These are phyloP conservation scores for Nasturtium officinale DNA, from an alignment of 345 rosid species.

Conservation along the genomic window DNA sequence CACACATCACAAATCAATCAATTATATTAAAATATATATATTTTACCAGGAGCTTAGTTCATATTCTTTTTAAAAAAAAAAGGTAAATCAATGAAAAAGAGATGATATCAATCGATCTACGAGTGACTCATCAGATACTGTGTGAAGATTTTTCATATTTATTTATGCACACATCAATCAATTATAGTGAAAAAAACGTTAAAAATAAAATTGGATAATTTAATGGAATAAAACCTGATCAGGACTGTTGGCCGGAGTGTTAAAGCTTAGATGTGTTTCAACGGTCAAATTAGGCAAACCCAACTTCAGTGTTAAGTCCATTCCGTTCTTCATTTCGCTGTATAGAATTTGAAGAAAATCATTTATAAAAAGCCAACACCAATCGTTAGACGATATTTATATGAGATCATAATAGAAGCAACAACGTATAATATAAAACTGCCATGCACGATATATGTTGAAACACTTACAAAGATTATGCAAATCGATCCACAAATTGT, in stretches of 20 bases:
- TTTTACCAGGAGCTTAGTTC: too few relatives aligned
- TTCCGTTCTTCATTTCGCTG: conserved; percentile 22
- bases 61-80: neutral
- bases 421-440: conserved; percentile 1
- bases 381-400: neutral
- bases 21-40: neutral
- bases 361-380: neutral
- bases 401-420: neutral
- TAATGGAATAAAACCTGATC: conserved; percentile 28
- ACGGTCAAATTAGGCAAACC: conserved; percentile 33
- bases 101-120: conserved; percentile 2
- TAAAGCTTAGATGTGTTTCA: conserved; percentile 29
- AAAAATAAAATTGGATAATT: neutral
- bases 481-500: conserved; percentile 4
- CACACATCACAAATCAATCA: conserved; percentile 30
- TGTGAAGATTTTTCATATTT: conserved; percentile 6
- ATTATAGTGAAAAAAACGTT: neutral
- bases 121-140: conserved; percentile 5
- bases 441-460: conserved; percentile 22
- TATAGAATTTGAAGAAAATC: neutral
- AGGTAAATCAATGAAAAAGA: neutral
- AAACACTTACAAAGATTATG: conserved; percentile 37
- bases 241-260: conserved; percentile 13
- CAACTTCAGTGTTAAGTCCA: conserved; percentile 46
- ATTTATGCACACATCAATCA: conserved; percentile 30